A percentile compares a stretch with the other conserved stretches of the same genome.
These are phyloP conservation scores for Phellinidium pouzarii DNA, from an alignment of 1,284 basidiomycete genomes.

Conservation along the genomic window DNA sequence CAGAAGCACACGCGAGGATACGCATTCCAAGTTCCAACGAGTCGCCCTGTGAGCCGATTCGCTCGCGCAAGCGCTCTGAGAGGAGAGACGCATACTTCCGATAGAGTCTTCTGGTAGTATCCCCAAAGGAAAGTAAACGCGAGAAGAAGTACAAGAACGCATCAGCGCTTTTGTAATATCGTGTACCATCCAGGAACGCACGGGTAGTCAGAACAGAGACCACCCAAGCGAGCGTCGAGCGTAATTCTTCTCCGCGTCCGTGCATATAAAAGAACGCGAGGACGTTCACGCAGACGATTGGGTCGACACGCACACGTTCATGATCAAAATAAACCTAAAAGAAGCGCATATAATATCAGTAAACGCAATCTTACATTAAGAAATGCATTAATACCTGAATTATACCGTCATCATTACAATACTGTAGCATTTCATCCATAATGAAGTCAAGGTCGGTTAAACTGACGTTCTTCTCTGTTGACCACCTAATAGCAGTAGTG, in stretches of 20 bases:
- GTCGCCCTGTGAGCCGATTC: too few species aligned
- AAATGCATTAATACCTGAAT: not conserved
- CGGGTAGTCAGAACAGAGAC: conserved; percentile 42
- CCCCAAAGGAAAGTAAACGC: conserved; percentile 32
- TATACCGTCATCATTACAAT: too few species aligned
- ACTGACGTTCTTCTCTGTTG: conserved; percentile 5
- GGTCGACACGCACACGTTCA: conserved; percentile 26
- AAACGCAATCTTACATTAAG: not conserved
- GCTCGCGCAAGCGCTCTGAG: too few species aligned
- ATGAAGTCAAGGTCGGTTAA: conserved; percentile 3
- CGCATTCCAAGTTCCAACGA: too few species aligned
- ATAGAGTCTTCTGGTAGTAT: conserved; percentile 1
- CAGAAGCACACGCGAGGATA: conserved; percentile 8
- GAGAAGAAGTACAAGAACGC: conserved; percentile 48
- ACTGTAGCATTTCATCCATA: too few species aligned
- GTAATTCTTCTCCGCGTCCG: conserved; percentile 41
- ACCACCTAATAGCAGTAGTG: conserved; percentile 17
- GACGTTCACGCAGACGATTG: conserved; percentile 48
- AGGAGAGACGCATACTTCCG: too few species aligned
- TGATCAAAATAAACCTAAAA: conserved; percentile 18
- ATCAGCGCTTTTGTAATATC: conserved; percentile 49
- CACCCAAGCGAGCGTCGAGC: conserved; percentile 43
- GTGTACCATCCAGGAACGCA: conserved; percentile 48
- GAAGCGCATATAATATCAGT: not conserved
- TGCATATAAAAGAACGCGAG: too few species aligned